phyloP scores from a whole-genome alignment of 1,284 basidiomycete genomes.

The Moniliella sp. region DNA sequence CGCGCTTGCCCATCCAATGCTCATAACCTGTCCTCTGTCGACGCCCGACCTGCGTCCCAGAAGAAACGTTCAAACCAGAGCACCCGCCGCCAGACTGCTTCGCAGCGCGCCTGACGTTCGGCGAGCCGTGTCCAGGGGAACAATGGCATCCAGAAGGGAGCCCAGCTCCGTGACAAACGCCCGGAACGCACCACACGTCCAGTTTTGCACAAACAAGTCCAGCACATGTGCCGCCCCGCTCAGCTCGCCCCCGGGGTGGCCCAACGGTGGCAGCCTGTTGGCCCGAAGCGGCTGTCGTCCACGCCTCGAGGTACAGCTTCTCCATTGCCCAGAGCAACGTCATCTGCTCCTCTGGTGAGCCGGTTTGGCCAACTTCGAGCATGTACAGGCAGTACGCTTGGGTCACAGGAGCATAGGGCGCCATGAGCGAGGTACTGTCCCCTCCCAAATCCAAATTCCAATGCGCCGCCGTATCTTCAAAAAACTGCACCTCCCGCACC shows the following conservation, averaged over 20 bases:
- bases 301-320: slow-evolving; percentile 47
- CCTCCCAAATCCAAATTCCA: slow-evolving; percentile 35
- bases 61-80: slow-evolving; percentile 2
- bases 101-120: background rate
- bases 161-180: slow-evolving; percentile 44
- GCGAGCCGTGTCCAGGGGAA: background rate
- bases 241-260: background rate
- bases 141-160: slow-evolving; percentile 40
- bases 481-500: slow-evolving; percentile 46
- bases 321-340: slow-evolving; percentile 60
- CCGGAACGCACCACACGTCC: slow-evolving; percentile 47
- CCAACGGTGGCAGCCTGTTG: background rate
- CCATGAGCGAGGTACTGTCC: background rate
- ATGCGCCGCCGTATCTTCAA: slow-evolving; percentile 39
- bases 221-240: too few relatives aligned
- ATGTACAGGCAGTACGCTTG: slow-evolving; percentile 51
- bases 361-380: slow-evolving; percentile 39
- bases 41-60: slow-evolving; percentile 3
- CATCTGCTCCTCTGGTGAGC: slow-evolving; percentile 45
- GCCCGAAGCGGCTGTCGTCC: slow-evolving; percentile 31
- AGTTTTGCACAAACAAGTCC: slow-evolving; percentile 39
- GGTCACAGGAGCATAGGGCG: background rate
- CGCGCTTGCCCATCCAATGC: too few relatives aligned
- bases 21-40: too few relatives aligned
- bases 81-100: slow-evolving; percentile 1